Conservation (phyloP, 1,139 yeast genomes). For the Saccharomyces hybrid region DNA sequence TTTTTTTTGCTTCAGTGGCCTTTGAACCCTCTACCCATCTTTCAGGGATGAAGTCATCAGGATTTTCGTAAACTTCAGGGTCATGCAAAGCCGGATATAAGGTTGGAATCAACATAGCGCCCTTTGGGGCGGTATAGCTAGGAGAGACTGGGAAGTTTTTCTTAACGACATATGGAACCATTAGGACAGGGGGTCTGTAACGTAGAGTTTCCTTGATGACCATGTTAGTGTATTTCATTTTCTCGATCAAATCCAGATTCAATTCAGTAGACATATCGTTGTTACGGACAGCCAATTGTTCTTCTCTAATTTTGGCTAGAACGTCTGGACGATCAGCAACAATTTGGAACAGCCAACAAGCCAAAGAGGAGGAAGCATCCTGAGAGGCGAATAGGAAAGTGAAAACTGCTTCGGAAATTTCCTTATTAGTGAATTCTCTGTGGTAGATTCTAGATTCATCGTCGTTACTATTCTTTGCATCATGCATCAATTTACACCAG, state of each 20-base stretch:
- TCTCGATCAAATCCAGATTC: constrained; percentile 63
- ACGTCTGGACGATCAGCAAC: constrained; percentile 94
- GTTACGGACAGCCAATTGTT: constrained; percentile 75
- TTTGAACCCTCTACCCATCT: constrained; percentile 75
- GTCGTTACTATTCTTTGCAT: constrained; percentile 50
- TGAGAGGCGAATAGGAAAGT: constrained; percentile 96
- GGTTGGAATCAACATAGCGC: constrained; percentile 93
- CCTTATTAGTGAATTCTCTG: constrained; percentile 82
- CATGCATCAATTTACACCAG: constrained; percentile 82
- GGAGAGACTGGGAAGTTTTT: constrained; percentile 78
- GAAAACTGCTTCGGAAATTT: constrained; percentile 91
- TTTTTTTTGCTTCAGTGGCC: constrained; percentile 61
- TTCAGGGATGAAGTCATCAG: constrained; percentile 91
- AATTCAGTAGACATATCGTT: constrained; percentile 61
- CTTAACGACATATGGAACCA: constrained; percentile 96
- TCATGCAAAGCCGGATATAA: constrained; percentile 94
- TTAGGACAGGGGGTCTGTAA: constrained; percentile 92
- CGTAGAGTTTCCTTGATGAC: constrained; percentile 89
- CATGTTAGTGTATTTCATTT: constrained; percentile 81
- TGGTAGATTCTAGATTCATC: constrained; percentile 47
- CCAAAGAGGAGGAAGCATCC: constrained; percentile 96
- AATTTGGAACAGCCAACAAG: constrained; percentile 96
- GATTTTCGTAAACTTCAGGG: constrained; percentile 90
- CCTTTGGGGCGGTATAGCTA: constrained; percentile 87
- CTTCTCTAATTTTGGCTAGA: constrained; percentile 75